Base-by-base conservation (phyloP, 108 stramenopile genomes). In the Pseudonitzschia delicatissima region DNA sequence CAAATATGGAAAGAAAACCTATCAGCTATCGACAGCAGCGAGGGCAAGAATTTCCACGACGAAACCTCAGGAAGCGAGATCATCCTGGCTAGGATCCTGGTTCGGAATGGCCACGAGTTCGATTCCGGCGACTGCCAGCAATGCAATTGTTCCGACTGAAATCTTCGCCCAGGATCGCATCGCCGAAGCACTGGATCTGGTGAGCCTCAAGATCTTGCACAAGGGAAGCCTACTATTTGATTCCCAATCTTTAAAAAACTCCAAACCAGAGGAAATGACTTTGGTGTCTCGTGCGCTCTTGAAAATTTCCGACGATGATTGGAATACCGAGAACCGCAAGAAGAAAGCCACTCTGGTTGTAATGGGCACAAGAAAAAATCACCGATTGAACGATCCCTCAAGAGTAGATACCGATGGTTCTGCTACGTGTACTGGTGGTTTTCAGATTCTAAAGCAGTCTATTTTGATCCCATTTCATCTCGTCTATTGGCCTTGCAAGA, bases 281-380 rank as follows among this genome's bases (percentile, higher is more conserved):
- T 12, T 17, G 4, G 31, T 55, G 28, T 55, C 53, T 11, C 53
- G 12, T 13, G n/a, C 7, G 0, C 13, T 55, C 28, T 18, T 55
- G n/a, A 55, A 33, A 35, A 55, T 55, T 33, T 55, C 53, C 17
- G 53, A 33, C 32, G 53, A 55, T 31, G 3, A 55, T 17, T 55
- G 53, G 53, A 33, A 33, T 17, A 15, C 3, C 31, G n/a, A 33
- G 4, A 32, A 12, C 31, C 28, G 5, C 6, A 55, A 33, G 53
- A 55, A 55, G 31, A 55, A 55, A 55, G 53, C 31, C n/a, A n/a
- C 53, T 3, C 53, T 55, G 28, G 53, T 55, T 31, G 53, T 55
- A 5, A 55, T 55, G 53, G 53, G 53, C n/a, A 55, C 53, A 28
- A 31, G n/a, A 0, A 55, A 55, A 55, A 29, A 55, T 17, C 12